Evolutionary conservation across 352 stramenopile species (phyloP), one percentile per base, ranked within the genome.

Genomic region (Elongisporangium senticosum): DNA sequence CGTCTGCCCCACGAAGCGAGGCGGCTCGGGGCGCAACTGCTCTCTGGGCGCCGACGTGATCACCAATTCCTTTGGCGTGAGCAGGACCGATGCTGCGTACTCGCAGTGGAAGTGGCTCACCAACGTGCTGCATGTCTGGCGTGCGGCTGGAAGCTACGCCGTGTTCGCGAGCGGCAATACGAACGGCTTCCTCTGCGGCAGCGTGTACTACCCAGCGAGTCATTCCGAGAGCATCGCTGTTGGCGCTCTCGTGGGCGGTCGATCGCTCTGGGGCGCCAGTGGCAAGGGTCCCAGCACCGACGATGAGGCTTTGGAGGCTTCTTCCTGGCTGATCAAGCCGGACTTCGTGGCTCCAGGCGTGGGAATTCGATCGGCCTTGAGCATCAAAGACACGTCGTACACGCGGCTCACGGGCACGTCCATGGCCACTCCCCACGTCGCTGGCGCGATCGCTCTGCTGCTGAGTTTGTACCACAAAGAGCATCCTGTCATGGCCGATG

Each of bases 261-360:
- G 53, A 2, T 82, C 82, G 23, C 62, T 91, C 4, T 91, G 79
- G 79, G 79, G 79, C 14, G 79, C 77, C 8, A 91, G 82, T 58
- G 79, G 82, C 28, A 89, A 89, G 60, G 82, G 82, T 23, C 77
- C 76, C 5, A 81, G 69, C 21, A 61, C 71, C 20, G 71, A 83
- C 8, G 63, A 72, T 14, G 52, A 58, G 1, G 43, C 17, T 20
- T 43, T 64, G 61, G 17, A 22, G 50, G 11, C 52, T 39, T 49
- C 4, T 8, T 28, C 5, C 22, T 33, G 53, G 2, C n/a, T 87
- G 19, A 68, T 90, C 49, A 90, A 92, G 56, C 79, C 80, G 15
- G 78, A 92, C 53, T 86, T 90, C 63, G 79, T 89, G 24, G 80
- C 83, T 21, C 83, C 83, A 40, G 83, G 83, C 1, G 75, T 83